Evolutionary conservation across 805 yeast genomes (phyloP).

Genomic region (Maudiozyma serrabonitensis): DNA sequence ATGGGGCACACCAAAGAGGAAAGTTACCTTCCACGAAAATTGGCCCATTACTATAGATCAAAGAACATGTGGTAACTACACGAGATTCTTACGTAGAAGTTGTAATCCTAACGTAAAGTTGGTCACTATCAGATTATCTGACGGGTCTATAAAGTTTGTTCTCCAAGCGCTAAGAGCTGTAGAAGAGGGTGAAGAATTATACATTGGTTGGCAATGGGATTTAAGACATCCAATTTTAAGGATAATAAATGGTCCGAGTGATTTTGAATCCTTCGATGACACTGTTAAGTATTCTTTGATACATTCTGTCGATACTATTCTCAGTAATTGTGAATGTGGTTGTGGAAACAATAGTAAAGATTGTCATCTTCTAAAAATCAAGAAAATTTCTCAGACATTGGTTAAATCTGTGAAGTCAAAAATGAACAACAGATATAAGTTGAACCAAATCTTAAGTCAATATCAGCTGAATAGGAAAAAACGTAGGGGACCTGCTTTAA

Average conservation of each 20-base stretch:
- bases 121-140: slow-evolving; percentile 34
- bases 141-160: slow-evolving; percentile 39
- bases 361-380: slow-evolving; percentile 51
- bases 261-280: slow-evolving; percentile 48
- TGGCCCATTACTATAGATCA: slow-evolving; percentile 68
- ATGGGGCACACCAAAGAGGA: slow-evolving; percentile 61
- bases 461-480: slow-evolving; percentile 19
- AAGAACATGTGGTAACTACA: slow-evolving; percentile 72
- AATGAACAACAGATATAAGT: slow-evolving; percentile 28
- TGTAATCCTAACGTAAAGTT: slow-evolving; percentile 71
- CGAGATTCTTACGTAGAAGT: slow-evolving; percentile 66
- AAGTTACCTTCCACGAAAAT: slow-evolving; percentile 45
- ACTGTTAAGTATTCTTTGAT: slow-evolving; percentile 45
- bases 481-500: slow-evolving; percentile 24
- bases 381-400: slow-evolving; percentile 50
- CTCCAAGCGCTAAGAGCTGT: slow-evolving; percentile 50
- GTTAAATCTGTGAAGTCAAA: slow-evolving; percentile 45
- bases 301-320: slow-evolving; percentile 50
- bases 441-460: slow-evolving; percentile 29
- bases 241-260: slow-evolving; percentile 35
- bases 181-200: slow-evolving; percentile 56
- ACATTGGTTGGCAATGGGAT: slow-evolving; percentile 89
- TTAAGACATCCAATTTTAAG: slow-evolving; percentile 57
- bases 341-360: slow-evolving; percentile 38
- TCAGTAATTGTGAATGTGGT: slow-evolving; percentile 55